A percentile compares a stretch with the other conserved stretches of the same genome.
phyloP scores from a whole-genome alignment of 306 rosid species.

The Purshia tridentata region DNA sequence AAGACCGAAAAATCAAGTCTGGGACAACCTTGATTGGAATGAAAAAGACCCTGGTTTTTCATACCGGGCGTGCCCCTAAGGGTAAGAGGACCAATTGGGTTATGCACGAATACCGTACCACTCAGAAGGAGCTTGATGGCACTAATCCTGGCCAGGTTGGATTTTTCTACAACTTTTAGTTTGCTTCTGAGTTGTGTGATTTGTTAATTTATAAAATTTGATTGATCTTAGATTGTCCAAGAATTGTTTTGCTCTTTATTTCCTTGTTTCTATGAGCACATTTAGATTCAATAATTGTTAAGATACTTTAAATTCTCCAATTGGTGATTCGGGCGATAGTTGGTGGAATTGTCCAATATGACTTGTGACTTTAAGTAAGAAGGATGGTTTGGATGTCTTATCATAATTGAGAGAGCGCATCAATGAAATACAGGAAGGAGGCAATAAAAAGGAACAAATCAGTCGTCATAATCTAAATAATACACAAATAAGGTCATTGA shows the following conservation, averaged over 20 bases:
- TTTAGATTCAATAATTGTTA: neutral
- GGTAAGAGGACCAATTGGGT: constrained; percentile 93
- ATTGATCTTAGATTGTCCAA: neutral
- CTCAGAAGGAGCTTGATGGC: constrained; percentile 83
- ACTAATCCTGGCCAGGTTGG: constrained; percentile 96
- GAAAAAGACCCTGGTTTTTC: constrained; percentile 96
- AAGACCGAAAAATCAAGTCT: constrained; percentile 86
- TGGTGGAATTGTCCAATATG: neutral
- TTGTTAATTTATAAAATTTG: neutral
- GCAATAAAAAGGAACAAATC: neutral
- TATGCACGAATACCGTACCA: constrained; percentile 93
- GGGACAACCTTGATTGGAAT: constrained; percentile 71
- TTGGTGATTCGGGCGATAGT: neutral
- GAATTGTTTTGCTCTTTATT: constrained; percentile 3
- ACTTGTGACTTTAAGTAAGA: neutral
- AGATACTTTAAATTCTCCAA: neutral
- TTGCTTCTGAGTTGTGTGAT: constrained; percentile 3
- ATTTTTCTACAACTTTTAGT: constrained; percentile 4
- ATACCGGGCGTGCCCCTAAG: constrained; percentile 89
- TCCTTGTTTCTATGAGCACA: neutral
- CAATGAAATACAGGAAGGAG: neutral
- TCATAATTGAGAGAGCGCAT: neutral
- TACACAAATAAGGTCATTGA: neutral
- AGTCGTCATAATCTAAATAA: neutral
- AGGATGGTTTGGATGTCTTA: neutral